Base-by-base conservation (phyloP, 352 stramenopile species). In the Pythium dissimile region DNA sequence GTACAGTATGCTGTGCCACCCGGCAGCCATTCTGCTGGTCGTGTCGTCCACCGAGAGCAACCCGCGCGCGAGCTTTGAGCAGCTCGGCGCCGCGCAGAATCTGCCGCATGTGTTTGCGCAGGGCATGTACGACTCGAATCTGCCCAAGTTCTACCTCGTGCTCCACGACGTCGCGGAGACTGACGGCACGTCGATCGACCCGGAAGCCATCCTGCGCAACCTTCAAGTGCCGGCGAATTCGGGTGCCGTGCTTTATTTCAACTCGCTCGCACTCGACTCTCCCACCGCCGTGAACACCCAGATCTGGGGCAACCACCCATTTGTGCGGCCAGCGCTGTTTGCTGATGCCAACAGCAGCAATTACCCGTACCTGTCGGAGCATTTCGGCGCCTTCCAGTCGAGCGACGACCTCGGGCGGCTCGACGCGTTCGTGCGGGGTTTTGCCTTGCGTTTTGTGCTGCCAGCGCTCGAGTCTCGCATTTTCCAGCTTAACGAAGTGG, bases 81-180 rank as follows among this genome's bases (percentile, higher is more conserved):
- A 89, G 47, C 75, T 94, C 45, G 69, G 59, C 1, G 41, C 70
- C 2, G 51, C 75, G 16, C 67, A 67, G 32, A 72, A 79, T 34
- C 59, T 95, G 0, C 85, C 85, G 0, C 24, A 52, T 0, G 68
- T 76, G 15, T 95, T 95, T 51, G 70, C 84, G 12, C 69, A 88
- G 52, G 85, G 81, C 7, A 54, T 92, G 2, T 96, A 94, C 54
- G 86, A 95, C 55, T 62, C 75, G 5, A 84, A 77, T 28, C 53
- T 96, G 12, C 78, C 86, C 13, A 92, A 94, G 57, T 95, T 90
- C 53, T 96, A 91, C 59, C 59, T 97, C n/a, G 73, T 97, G 15
- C 35, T 97, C 23, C 89, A 97, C 50, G 89, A 97, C 62, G 61
- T 80, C 5, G 55, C 73, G 31, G 83, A 96, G 66, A 89, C 84